Evolutionary conservation across 1,284 basidiomycete species (phyloP).

Genomic region (Phaffia rhodozyma): DNA sequence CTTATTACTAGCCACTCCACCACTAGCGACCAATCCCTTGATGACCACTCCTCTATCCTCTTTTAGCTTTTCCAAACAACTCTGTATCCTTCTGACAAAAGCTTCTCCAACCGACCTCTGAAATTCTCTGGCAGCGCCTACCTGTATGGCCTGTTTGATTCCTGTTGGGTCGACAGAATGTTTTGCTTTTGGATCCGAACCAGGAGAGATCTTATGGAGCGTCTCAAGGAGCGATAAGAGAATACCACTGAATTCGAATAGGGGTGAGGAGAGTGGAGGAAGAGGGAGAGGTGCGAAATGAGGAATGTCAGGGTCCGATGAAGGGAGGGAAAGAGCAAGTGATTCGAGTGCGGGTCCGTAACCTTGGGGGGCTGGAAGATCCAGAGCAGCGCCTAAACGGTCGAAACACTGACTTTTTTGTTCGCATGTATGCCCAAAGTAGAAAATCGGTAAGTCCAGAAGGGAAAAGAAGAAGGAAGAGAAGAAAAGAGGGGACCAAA

Average conservation of each 20-base stretch:
- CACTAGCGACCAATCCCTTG: conserved; percentile 5
- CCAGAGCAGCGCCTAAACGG: not conserved
- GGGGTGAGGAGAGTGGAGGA: not conserved
- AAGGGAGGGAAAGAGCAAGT: not conserved
- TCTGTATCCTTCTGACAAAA: not conserved
- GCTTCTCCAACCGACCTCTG: not conserved
- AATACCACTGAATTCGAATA: conserved; percentile 6
- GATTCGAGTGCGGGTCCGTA: conserved; percentile 11
- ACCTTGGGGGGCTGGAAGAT: not conserved
- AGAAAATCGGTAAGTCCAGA: conserved; percentile 6
- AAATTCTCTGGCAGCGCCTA: conserved; percentile 8
- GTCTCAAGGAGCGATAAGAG: not conserved
- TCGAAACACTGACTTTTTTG: conserved; percentile 6
- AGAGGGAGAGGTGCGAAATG: conserved; percentile 19
- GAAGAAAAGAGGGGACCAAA: too few species aligned
- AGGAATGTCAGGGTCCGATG: conserved; percentile 3
- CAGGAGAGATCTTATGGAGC: not conserved
- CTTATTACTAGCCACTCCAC: conserved; percentile 15
- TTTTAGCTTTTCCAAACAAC: not conserved
- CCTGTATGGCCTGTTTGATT: not conserved
- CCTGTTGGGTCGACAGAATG: not conserved
- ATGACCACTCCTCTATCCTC: not conserved
- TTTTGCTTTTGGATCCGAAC: not conserved
- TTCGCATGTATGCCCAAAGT: too few species aligned
- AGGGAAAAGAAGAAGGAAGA: not conserved